A percentile compares a stretch with the other conserved stretches of the same genome.
phyloP scores from a whole-genome alignment of 306 rosid species.

The Prunus salicina region DNA sequence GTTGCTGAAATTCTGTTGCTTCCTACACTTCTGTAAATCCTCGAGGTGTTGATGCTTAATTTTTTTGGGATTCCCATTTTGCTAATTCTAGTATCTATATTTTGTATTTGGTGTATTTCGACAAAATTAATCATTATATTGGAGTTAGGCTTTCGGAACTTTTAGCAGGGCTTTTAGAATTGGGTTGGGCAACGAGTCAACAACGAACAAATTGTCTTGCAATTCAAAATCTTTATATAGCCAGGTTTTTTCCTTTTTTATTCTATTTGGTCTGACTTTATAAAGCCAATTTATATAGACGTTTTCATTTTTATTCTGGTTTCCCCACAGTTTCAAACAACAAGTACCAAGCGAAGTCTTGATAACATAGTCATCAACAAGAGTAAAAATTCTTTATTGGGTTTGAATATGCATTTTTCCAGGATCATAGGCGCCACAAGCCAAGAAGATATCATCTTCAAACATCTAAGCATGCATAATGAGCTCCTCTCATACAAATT shows the following conservation, averaged over 20 bases:
- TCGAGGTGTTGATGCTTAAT: neutral
- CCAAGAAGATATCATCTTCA: neutral
- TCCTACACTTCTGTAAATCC: constrained; percentile 20
- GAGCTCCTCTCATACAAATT: neutral
- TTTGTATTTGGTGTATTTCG: constrained; percentile 1
- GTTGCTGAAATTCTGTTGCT: constrained; percentile 2
- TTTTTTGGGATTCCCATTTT: constrained; percentile 1
- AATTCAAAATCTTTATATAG: neutral
- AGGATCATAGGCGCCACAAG: no score
- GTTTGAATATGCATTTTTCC: neutral
- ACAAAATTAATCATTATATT: neutral
- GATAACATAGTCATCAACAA: neutral
- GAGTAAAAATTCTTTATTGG: neutral
- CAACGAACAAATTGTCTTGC: neutral
- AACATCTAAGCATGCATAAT: neutral
- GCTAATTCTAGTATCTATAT: neutral
- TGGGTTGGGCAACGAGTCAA: neutral
- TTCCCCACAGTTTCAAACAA: neutral
- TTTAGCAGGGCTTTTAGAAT: neutral
- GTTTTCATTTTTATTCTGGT: neutral
- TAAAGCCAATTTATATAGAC: neutral
- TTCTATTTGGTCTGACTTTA: neutral
- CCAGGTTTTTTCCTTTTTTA: neutral
- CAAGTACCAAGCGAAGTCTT: neutral
- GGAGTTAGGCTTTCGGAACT: neutral